Base-by-base conservation (phyloP, 441 rosid species). In the Mallotus japonicus region DNA sequence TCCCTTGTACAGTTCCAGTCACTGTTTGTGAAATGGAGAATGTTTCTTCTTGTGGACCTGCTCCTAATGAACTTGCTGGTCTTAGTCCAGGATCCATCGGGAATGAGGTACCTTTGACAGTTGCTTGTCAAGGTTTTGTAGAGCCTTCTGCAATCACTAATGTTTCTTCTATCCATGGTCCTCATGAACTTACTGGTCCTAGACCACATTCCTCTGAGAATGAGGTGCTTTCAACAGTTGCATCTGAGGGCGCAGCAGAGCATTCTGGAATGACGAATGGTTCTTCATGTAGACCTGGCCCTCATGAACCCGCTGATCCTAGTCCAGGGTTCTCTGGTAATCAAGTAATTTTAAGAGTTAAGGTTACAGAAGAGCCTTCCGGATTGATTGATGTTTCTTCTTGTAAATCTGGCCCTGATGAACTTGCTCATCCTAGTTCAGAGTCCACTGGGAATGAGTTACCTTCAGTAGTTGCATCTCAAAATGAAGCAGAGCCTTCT, bases 1-100 rank as follows among this genome's bases (percentile, higher is more conserved):
- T 75, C 60, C 40, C 75, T 72, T 64, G 71, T 82, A 50, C 81
- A 49, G 74, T 69, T 79, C 78, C 78, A 65, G 67, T 75, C 14
- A 62, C 62, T 63, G 67, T 69, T 73, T 62, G 7, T n/a, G 71
- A 65, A 57, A 71, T 61, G 60, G 75, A 69, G 63, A 75, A 70
- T 74, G 61, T 51, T 62, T 15, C 67, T 53, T 67, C 73, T 69
- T 65, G 60, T 63, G 68, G 49, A 37, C 69, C 46, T 49, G 58
- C 61, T 22, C 57, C 71, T 34, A 69, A 69, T 63, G 75, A 78
- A 70, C 65, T 44, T 54, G 11, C 72, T 70, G 74, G 19, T 15
- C 40, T 59, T 24, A 24, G 65, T 55, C 32, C 63, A 0, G 65
- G 54, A 34, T 62, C 70, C 71, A 75, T 78, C 56, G 57, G 64